These are phyloP conservation scores for Fusarium brevicatenulatum DNA, from an alignment of 2,329 filamentous ascomycete genomes.

Conservation along the genomic window DNA sequence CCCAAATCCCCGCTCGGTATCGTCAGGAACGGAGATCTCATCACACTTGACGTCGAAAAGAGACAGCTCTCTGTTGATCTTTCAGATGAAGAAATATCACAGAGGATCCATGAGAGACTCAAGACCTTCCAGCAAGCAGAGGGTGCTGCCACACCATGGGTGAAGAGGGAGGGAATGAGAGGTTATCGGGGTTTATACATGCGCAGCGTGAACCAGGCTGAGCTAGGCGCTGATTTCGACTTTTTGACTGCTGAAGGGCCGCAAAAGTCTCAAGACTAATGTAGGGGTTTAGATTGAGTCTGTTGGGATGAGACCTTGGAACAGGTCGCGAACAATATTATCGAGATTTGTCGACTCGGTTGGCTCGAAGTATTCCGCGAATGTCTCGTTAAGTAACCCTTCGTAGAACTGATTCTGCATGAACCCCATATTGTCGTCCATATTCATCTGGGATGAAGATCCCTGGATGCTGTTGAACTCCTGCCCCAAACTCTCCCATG, in stretches of 20 bases:
- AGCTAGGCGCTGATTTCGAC: constrained; percentile 69
- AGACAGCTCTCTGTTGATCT: constrained; percentile 69
- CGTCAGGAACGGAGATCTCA: constrained; percentile 78
- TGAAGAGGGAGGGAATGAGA: constrained; percentile 44
- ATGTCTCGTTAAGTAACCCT: constrained; percentile 38
- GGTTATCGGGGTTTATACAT: constrained; percentile 70
- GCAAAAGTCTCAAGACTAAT: not conserved
- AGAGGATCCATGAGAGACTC: constrained; percentile 70
- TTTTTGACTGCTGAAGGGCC: constrained; percentile 63
- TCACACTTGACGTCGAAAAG: constrained; percentile 80
- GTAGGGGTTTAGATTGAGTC: constrained; percentile 8
- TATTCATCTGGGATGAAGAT: not conserved
- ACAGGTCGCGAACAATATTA: constrained; percentile 48
- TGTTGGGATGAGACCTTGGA: constrained; percentile 52
- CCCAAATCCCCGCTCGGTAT: constrained; percentile 82
- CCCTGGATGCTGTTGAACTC: not conserved
- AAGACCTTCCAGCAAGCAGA: constrained; percentile 47
- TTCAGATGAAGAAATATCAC: constrained; percentile 73
- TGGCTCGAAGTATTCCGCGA: constrained; percentile 45
- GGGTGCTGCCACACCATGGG: constrained; percentile 29
- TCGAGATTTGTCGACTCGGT: constrained; percentile 48
- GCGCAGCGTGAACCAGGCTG: constrained; percentile 68
- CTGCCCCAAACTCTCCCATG: not conserved
- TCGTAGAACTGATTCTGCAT: constrained; percentile 41
- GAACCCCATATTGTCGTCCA: constrained; percentile 3